Evolutionary conservation across 2,329 filamentous ascomycete genomes (phyloP).

Genomic region (Chaetomium strumarium): DNA sequence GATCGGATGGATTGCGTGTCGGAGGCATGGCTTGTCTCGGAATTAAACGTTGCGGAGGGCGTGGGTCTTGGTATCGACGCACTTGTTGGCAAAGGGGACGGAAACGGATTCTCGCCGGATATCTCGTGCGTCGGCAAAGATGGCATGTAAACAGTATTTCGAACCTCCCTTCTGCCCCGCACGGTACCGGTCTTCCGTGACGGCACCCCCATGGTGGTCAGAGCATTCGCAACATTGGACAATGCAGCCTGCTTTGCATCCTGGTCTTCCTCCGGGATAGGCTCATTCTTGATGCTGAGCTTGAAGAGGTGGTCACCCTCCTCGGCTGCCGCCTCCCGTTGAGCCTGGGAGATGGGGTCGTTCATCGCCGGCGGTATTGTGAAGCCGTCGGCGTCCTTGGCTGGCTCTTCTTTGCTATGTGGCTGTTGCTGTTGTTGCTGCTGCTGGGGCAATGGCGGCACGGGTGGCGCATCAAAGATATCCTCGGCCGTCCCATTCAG

Average conservation of each 20-base stretch:
- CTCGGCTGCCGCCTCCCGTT: slow-evolving; percentile 58
- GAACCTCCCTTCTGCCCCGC: slow-evolving; percentile 81
- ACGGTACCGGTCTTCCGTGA: slow-evolving; percentile 68
- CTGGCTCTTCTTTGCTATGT: slow-evolving; percentile 35
- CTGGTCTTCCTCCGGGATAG: slow-evolving; percentile 71
- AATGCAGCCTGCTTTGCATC: slow-evolving; percentile 68
- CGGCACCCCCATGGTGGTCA: slow-evolving; percentile 59
- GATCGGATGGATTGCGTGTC: slow-evolving; percentile 92
- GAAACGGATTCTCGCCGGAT: slow-evolving; percentile 30
- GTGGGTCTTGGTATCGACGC: slow-evolving; percentile 36
- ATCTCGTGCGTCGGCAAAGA: slow-evolving; percentile 32
- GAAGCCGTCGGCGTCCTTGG: slow-evolving; percentile 70
- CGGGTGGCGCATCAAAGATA: slow-evolving; percentile 46
- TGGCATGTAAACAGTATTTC: slow-evolving; percentile 83
- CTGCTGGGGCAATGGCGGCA: slow-evolving; percentile 44
- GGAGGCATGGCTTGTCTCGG: slow-evolving; percentile 60
- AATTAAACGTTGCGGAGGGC: slow-evolving; percentile 50
- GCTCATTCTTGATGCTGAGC: slow-evolving; percentile 71
- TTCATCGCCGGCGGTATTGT: slow-evolving; percentile 61
- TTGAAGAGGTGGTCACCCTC: slow-evolving; percentile 66
- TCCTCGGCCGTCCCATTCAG: slow-evolving; percentile 47
- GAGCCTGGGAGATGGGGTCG: slow-evolving; percentile 65
- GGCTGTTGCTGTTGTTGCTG: too few species aligned
- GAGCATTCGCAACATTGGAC: slow-evolving; percentile 67
- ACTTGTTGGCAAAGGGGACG: slow-evolving; percentile 32